A percentile compares a stretch with the other conserved stretches of the same genome.
Conservation (phyloP, 2,329 filamentous ascomycete genomes). For the Xylaria sp. region DNA sequence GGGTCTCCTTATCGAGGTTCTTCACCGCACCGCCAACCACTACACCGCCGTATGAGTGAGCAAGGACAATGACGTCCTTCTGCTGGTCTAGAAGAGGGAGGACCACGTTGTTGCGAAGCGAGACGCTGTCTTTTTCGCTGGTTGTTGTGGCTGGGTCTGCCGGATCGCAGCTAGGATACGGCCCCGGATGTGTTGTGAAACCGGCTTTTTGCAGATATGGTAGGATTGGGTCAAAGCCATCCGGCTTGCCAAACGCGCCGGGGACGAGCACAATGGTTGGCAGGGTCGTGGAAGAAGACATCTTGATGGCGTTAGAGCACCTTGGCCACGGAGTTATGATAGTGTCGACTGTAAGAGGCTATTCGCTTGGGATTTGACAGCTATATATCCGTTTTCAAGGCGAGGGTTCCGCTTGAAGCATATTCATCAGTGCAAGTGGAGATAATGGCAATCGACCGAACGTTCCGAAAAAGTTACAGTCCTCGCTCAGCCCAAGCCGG, state of each 20-base stretch:
- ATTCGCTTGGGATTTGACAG: background rate
- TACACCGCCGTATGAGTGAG: background rate
- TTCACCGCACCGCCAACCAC: background rate
- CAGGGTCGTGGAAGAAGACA: background rate
- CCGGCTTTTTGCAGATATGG: background rate
- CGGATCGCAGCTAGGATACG: background rate
- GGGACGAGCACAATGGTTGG: background rate
- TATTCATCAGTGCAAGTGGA: background rate
- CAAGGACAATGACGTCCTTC: background rate
- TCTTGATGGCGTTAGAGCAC: background rate
- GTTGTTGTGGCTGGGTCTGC: background rate
- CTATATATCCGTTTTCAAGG: background rate
- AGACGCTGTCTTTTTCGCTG: background rate
- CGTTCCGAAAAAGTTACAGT: background rate
- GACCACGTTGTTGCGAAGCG: background rate
- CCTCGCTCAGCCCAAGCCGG: background rate
- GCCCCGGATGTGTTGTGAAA: background rate
- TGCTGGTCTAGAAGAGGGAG: background rate
- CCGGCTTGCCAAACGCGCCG: background rate
- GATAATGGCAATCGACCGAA: background rate
- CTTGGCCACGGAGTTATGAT: background rate
- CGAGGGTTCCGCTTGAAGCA: background rate
- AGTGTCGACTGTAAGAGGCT: background rate
- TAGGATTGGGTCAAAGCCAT: background rate
- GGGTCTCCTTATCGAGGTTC: background rate